Evolutionary conservation across 148 eudicot species (phyloP).

Genomic region (Amaranthus palmeri): DNA sequence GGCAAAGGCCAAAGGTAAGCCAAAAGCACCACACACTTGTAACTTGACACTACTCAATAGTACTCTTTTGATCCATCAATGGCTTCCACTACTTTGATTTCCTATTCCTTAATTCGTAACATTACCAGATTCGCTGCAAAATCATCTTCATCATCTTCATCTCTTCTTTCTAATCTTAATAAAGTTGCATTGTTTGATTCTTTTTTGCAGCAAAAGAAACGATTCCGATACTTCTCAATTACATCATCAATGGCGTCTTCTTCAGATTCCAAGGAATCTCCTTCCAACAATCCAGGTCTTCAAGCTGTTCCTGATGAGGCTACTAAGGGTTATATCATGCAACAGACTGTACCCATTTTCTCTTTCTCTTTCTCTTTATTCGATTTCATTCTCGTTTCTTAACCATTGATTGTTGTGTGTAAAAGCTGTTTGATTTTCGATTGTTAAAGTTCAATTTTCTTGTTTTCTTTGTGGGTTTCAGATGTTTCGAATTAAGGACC

Average conservation of each 20-base stretch:
- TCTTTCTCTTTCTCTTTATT: background rate
- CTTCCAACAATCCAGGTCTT: background rate
- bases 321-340: slow-evolving; percentile 76
- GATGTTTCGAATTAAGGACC: slow-evolving; percentile 96
- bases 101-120: background rate
- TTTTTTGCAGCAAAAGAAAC: background rate
- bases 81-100: background rate
- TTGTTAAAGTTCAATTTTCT: background rate
- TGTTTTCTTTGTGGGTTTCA: slow-evolving; percentile 24
- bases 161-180: background rate
- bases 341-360: slow-evolving; percentile 59
- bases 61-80: background rate
- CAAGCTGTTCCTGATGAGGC: slow-evolving; percentile 20
- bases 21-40: background rate
- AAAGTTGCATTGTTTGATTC: no score
- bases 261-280: background rate
- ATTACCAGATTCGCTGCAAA: background rate
- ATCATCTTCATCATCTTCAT: slow-evolving; percentile 3
- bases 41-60: no score
- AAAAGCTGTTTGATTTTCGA: background rate
- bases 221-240: background rate
- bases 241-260: background rate
- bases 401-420: background rate
- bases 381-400: background rate
- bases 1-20: background rate